Conservation (phyloP, 306 rosid genomes). For the Delonix regia region DNA sequence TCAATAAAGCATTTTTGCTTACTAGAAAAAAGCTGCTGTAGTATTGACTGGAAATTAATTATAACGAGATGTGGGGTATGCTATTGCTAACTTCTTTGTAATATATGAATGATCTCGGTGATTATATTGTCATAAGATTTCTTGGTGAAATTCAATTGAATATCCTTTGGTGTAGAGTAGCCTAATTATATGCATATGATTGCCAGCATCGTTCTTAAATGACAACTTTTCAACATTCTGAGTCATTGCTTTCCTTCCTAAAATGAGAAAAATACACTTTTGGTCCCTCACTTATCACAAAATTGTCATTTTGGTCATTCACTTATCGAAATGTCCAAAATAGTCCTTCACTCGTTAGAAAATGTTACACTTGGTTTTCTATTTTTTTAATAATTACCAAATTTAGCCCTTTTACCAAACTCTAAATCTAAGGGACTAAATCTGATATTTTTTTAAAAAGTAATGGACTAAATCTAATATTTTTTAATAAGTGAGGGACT, state of each 20-base stretch:
- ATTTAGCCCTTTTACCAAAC: no score
- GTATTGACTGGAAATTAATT: not conserved
- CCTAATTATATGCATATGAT: not conserved
- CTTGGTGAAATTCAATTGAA: not conserved
- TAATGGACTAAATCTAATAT: no score
- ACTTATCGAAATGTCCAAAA: no score
- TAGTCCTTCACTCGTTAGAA: no score
- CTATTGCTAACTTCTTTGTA: not conserved
- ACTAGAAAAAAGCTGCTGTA: not conserved
- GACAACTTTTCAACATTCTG: not conserved
- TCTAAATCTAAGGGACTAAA: no score
- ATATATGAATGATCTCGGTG: not conserved
- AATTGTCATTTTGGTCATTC: no score
- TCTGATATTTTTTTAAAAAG: no score
- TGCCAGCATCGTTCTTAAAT: not conserved
- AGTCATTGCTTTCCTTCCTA: not conserved
- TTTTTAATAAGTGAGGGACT: no score
- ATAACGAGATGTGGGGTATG: not conserved
- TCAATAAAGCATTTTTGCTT: not conserved
- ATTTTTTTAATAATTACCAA: no score
- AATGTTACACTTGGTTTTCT: no score
- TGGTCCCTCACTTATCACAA: no score
- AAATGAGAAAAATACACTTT: no score
- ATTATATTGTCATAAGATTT: not conserved
- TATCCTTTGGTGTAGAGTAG: not conserved